These are phyloP conservation scores for Salix koriyanagi DNA, from an alignment of 345 rosid species.

Conservation along the genomic window DNA sequence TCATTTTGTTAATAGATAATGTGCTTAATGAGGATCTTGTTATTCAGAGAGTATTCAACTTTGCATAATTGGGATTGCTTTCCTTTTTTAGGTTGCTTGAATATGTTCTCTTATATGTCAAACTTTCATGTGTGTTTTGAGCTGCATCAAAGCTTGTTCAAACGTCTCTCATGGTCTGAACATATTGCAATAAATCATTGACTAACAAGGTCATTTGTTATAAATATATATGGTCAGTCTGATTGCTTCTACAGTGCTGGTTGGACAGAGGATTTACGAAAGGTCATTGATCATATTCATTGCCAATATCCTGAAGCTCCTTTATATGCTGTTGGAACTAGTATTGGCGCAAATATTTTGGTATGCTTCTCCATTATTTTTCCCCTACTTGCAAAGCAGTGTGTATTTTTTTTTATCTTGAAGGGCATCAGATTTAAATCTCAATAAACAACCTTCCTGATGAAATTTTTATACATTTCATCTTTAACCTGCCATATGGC, in stretches of 20 bases:
- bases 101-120: background rate
- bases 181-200: background rate
- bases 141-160: background rate
- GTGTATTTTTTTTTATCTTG: background rate
- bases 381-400: background rate
- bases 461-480: background rate
- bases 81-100: constrained; percentile 6
- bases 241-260: constrained; percentile 47
- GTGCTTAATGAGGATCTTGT: background rate
- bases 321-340: constrained; percentile 39
- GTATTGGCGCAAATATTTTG: constrained; percentile 44
- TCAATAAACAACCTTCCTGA: background rate
- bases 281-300: constrained; percentile 22
- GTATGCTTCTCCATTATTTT: constrained; percentile 17
- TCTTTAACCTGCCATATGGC: background rate
- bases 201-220: constrained; percentile 15
- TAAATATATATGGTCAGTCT: constrained; percentile 33
- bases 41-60: background rate
- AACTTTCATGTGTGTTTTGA: background rate
- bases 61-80: background rate
- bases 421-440: background rate
- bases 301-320: constrained; percentile 37
- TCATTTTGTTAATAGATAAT: background rate
- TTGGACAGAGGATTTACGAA: constrained; percentile 40
- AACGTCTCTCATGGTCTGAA: background rate